These are phyloP conservation scores for Daedaleopsis nitida DNA, from an alignment of 768 basidiomycete genomes.

Conservation along the genomic window DNA sequence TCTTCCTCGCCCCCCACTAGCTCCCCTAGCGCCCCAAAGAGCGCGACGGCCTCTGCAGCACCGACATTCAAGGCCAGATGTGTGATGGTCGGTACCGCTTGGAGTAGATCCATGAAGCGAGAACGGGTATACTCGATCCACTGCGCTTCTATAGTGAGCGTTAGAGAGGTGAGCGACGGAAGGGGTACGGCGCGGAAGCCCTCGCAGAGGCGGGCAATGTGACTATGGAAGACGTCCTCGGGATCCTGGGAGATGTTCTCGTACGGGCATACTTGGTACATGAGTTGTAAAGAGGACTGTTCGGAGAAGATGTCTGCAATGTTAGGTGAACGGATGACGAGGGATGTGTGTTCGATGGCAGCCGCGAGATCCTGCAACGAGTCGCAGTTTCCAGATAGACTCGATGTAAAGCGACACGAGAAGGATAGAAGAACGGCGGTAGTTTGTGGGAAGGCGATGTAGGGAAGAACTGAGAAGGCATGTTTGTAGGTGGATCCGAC, in stretches of 20 bases:
- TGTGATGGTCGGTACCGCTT: background rate
- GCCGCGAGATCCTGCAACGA: background rate
- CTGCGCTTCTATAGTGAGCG: no score
- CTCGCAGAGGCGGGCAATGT: conserved; percentile 1
- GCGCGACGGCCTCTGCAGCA: background rate
- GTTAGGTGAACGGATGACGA: background rate
- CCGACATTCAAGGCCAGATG: background rate
- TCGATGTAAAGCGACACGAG: background rate
- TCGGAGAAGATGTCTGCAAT: background rate
- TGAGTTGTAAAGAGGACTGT: background rate
- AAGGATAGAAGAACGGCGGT: background rate
- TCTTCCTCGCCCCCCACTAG: background rate
- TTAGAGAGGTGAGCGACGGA: background rate
- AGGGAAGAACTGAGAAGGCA: conserved; percentile 1
- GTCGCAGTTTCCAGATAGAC: background rate
- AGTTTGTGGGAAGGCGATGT: conserved; percentile 4
- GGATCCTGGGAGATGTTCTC: no score
- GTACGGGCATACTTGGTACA: background rate
- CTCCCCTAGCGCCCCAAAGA: background rate
- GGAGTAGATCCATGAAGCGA: background rate
- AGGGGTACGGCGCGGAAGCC: conserved; percentile 6
- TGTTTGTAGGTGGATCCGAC: background rate
- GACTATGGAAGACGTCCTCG: background rate
- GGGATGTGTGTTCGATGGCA: background rate
- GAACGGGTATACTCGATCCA: background rate